Conservation (phyloP, 2,329 filamentous ascomycete genomes). For the Aureobasidium vineae region DNA sequence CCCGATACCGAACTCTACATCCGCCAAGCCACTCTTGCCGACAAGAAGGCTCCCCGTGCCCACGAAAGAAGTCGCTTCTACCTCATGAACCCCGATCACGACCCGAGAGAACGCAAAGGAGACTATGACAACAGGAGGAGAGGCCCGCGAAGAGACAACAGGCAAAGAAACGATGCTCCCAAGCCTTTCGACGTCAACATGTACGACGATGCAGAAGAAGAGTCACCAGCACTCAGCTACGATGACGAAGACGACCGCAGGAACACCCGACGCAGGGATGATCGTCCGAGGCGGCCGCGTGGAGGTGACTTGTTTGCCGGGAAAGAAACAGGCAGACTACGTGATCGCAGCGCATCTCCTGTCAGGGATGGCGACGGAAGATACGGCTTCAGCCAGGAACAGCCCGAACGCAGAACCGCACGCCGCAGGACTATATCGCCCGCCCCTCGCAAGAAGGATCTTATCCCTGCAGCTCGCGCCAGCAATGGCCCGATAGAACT, state of each 20-base stretch:
- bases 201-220: constrained; percentile 68
- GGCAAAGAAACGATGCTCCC: constrained; percentile 47
- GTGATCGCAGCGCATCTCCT: constrained; percentile 62
- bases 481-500: constrained; percentile 28
- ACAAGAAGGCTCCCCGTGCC: constrained; percentile 78
- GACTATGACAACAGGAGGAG: constrained; percentile 40
- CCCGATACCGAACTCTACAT: constrained; percentile 69
- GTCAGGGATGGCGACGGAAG: constrained; percentile 49
- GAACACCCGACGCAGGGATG: constrained; percentile 32
- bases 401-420: constrained; percentile 46
- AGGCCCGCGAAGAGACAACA: constrained; percentile 56
- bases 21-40: constrained; percentile 69
- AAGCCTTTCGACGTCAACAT: constrained; percentile 68
- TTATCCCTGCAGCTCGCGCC: constrained; percentile 28
- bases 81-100: constrained; percentile 83
- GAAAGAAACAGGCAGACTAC: constrained; percentile 46
- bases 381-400: constrained; percentile 51
- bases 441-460: constrained; percentile 29
- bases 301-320: constrained; percentile 38
- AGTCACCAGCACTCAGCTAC: constrained; percentile 42
- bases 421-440: constrained; percentile 47
- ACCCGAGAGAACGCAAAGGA: constrained; percentile 66
- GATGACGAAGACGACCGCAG: constrained; percentile 31
- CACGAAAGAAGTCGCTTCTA: constrained; percentile 86
- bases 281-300: constrained; percentile 9